These are phyloP conservation scores for Orbilia quercus DNA, from an alignment of 2,329 filamentous ascomycete species.

Conservation along the genomic window DNA sequence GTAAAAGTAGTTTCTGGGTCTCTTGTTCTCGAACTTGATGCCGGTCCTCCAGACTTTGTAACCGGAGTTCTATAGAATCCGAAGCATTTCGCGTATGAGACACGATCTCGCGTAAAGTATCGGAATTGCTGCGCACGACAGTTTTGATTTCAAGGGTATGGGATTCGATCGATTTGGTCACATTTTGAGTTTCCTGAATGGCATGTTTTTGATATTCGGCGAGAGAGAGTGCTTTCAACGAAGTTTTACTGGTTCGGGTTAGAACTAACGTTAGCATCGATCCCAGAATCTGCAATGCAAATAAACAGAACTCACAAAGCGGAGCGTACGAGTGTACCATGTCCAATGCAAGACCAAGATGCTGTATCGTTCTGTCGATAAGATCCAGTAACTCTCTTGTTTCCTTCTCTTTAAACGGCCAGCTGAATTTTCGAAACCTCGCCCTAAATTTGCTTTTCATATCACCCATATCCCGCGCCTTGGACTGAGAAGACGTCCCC, in stretches of 20 bases:
- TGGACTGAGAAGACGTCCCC: neutral
- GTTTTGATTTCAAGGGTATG: constrained; percentile 34
- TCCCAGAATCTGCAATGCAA: neutral
- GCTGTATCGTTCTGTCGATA: constrained; percentile 50
- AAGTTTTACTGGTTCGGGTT: constrained; percentile 45
- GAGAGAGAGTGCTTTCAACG: constrained; percentile 38
- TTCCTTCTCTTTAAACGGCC: constrained; percentile 53
- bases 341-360: constrained; percentile 43
- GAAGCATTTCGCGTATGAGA: constrained; percentile 10
- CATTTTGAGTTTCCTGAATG: constrained; percentile 18
- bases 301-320: constrained; percentile 50
- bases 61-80: constrained; percentile 28
- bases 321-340: constrained; percentile 55
- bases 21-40: constrained; percentile 36
- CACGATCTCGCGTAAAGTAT: constrained; percentile 20
- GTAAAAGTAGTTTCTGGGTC: constrained; percentile 45
- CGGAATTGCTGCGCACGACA: constrained; percentile 33
- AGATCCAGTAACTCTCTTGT: constrained; percentile 41
- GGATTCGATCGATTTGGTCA: constrained; percentile 32
- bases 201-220: constrained; percentile 38
- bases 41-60: constrained; percentile 23
- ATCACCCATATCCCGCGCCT: constrained; percentile 9
- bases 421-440: constrained; percentile 30
- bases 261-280: constrained; percentile 5
- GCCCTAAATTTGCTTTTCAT: constrained; percentile 24